Evolutionary conservation across 1,284 basidiomycete genomes (phyloP), one percentile per base, ranked within the genome.

Genomic region (Stereum hirsutum): DNA sequence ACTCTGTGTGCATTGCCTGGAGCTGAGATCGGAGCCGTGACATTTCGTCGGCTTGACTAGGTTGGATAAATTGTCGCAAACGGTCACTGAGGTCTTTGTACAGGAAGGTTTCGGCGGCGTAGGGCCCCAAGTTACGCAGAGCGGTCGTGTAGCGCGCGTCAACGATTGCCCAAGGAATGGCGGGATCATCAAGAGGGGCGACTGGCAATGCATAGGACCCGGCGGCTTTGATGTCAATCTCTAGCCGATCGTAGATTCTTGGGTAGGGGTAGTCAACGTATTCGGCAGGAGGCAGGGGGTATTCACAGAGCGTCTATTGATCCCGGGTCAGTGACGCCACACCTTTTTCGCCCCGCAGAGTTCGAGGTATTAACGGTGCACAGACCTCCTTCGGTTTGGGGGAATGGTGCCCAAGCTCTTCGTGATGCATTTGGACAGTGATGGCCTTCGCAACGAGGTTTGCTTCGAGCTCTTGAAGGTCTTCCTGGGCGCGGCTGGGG

Each of bases 361-460:
- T n/a, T n/a, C n/a, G n/a, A n/a, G n/a, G n/a, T n/a, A n/a, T n/a
- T n/a, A n/a, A n/a, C n/a, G n/a, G n/a, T n/a, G n/a, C n/a, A n/a
- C n/a, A 8, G 24, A 81, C 84, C 66, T 89, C 88, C 34, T 60
- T 55, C 3, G 86, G 84, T 45, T 72, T 76, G 1, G 80, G 76
- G 1, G 76, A 70, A 56, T 84, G 70, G 14, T 68, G 60, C 17
- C 66, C 58, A 2, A 90, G 64, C 53, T 89, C 86, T 6, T 74
- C 70, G 0, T 70, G 54, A 52, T 90, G 74, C 39, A 78, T 70
- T 33, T 71, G 71, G 12, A 91, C 82, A 15, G 81, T 80, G 35
- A 89, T 72, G 27, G 91, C 77, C 46, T 75, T 80, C 5, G 81
- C 71, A 58, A 87, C 73, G 56, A 91, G 57, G 47, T 81, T 85